Base-by-base conservation (phyloP, 2,329 filamentous ascomycete genomes). In the Pseudocercospora pini-densiflorae region DNA sequence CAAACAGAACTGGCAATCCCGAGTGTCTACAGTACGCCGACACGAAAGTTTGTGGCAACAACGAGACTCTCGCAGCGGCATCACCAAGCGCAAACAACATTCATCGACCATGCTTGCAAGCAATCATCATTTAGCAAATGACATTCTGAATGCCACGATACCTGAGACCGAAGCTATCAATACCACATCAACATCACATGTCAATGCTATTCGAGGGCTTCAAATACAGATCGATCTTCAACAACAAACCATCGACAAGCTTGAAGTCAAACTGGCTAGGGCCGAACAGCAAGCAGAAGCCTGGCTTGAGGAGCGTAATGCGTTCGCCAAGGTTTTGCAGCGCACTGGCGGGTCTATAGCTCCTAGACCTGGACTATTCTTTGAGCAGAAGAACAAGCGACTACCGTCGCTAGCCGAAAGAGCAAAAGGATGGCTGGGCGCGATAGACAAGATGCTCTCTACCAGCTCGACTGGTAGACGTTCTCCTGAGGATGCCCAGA, bases 261-360 rank as follows among this genome's bases (percentile, higher is more conserved):
- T 55, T 5, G 51, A 55, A 55, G 21, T 27, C 12, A 55, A 55
- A 31, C 10, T 55, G 12, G 51, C 51, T 0, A 16, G 24, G 12
- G 51, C 51, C 2, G 51, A 55, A 55, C 23, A 55, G 8, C 51
- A 55, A 55, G 51, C 51, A 12, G 51, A 55, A 55, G 51, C 51
- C 12, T 55, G 51, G 51, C 51, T 55, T 12, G 51, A 55, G 14
- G 51, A 55, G 24, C 51, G 51, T 1, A 55, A 55, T 7, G 27
- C 51, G n/a, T 55, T 55, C 16, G 51, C 51, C 23, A 55, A 55
- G 14, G 51, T 55, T 16, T 5, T 55, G 24, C 51, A 55, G n/a
- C 51, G 51, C 51, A 55, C 51, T 8, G 51, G 51, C 24, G 51
- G 51, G 3, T 55, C 51, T 4, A 16, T 55, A 29, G 23, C 51